Conservation (phyloP, 306 rosid species). For the Vigna mungo region DNA sequence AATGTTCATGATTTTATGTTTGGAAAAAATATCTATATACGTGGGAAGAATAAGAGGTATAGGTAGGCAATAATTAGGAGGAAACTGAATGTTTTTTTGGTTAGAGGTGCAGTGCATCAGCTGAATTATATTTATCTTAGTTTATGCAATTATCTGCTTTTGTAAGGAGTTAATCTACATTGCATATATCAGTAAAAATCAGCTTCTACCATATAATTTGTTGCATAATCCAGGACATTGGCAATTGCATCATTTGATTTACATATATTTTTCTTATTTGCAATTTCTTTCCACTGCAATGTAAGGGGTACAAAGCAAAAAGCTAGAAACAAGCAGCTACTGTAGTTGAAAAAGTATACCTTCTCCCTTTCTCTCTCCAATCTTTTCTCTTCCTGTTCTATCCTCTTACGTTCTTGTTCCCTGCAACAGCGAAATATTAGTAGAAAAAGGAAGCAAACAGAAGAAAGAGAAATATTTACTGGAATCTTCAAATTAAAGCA, state of each 20-base stretch:
- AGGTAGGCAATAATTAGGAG: too few species aligned
- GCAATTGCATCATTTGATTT: not conserved
- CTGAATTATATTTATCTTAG: not conserved
- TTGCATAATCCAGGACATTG: not conserved
- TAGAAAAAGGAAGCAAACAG: slow-evolving; percentile 13
- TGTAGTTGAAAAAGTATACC: slow-evolving; percentile 50
- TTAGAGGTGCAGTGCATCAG: not conserved
- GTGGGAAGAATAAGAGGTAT: too few species aligned
- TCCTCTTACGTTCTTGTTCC: slow-evolving; percentile 49
- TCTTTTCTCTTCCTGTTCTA: slow-evolving; percentile 52
- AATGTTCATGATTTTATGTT: too few species aligned
- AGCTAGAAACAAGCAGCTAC: not conserved
- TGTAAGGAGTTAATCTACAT: not conserved
- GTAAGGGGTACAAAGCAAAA: not conserved
- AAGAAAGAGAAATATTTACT: slow-evolving; percentile 4
- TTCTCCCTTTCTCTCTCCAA: slow-evolving; percentile 65
- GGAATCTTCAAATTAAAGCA: slow-evolving; percentile 14
- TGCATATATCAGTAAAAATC: not conserved
- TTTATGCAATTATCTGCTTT: not conserved
- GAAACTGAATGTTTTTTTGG: not conserved
- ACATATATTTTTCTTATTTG: not conserved
- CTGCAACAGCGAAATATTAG: slow-evolving; percentile 48
- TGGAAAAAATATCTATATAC: too few species aligned
- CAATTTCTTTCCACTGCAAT: not conserved
- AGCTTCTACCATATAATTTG: not conserved